Base-by-base conservation (phyloP, 352 stramenopile species). In the Halophytophthora polymorphica region DNA sequence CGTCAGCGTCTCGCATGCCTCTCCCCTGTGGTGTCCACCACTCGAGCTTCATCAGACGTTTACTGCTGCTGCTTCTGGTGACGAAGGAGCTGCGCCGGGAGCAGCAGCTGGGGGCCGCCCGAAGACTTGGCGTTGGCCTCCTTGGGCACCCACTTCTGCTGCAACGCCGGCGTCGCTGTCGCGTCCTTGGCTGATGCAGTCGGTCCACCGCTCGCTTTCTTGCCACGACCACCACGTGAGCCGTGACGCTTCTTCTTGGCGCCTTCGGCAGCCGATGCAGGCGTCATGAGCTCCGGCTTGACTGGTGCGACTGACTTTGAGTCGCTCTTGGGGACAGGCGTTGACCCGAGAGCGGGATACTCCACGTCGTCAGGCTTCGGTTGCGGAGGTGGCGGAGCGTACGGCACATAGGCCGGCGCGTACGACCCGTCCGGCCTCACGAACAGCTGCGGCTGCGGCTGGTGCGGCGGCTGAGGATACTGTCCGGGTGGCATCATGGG, bases 81-180 rank as follows among this genome's bases (percentile, higher is more conserved):
- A 11, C 69, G 63, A 61, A 84, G 52, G 14, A 84, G 37, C 59
- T 84, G 73, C 22, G 73, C 62, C n/a, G 73, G 73, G 18, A 84
- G 58, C 22, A 84, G 51, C 14, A 84, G 47, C 17, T 69, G 55
- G 7, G 52, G 48, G 23, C 44, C 53, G 28, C 53, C 37, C 38
- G 61, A 54, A 0, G 66, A 23, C 44, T 65, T 71, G 1, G 43
- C 25, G 4, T 50, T 40, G 13, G 43, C 39, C 12, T 61, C 45
- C 51, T 83, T 79, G 0, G 64, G 70, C 36, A 63, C 29, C 69
- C 61, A 80, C 33, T 66, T 62, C 46, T 68, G 59, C 45, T 63
- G 54, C 49, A 25, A 52, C n/a, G 45, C 57, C 19, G 19, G 11
- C 18, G 48, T 14, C 2, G 42, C 23, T 3, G 53, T 51, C 14